Base-by-base conservation (phyloP, 2,329 filamentous ascomycete species). In the Epichloe baconii region DNA sequence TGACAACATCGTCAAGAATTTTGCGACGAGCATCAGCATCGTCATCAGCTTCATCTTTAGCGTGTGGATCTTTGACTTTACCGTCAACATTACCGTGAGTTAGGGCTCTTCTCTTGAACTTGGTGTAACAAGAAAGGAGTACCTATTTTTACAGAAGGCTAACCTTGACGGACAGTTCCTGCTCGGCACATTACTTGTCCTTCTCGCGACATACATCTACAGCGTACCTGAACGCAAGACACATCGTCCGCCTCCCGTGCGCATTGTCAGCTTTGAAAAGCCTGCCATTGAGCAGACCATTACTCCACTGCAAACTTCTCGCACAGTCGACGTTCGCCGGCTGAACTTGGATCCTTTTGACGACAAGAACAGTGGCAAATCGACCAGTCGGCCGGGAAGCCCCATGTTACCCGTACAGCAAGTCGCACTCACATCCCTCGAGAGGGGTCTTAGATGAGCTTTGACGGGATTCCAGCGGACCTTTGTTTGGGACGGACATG, bases 1-100 rank as follows among this genome's bases (percentile, higher is more conserved):
- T 7, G 69, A 71, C 56, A 94, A 93, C 62, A 94, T 95, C 63
- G 84, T 88, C 53, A 95, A 94, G 73, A 95, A 93, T 64, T 90
- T 95, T 68, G 89, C 91, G 4, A 91, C 89, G 5, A 93, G 87
- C 61, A 87, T 95, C 55, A 95, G 88, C 62, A 94, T 97, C 55
- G 74, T 96, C 51, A 71, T 96, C 47, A 94, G 87, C 64, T 89
- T 90, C 56, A 58, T 96, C 14, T 86, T 87, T 49, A 95, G 89
- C 62, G 78, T 95, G 2, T 83, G 81, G 68, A 85, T 95, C 57
- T 95, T 97, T 64, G 78, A 90, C 47, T 88, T 95, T 57, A 69
- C 80, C 46, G 77, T 93, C 43, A 86, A 85, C 1, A 61, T 75
- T 26, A 79, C 81, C 57, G 88, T 94, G 77, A 71, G 85, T 74